A percentile compares a stretch with the other conserved stretches of the same genome.
phyloP scores from a whole-genome alignment of 2,329 filamentous ascomycete genomes.

The Bipolaris bicolor region DNA sequence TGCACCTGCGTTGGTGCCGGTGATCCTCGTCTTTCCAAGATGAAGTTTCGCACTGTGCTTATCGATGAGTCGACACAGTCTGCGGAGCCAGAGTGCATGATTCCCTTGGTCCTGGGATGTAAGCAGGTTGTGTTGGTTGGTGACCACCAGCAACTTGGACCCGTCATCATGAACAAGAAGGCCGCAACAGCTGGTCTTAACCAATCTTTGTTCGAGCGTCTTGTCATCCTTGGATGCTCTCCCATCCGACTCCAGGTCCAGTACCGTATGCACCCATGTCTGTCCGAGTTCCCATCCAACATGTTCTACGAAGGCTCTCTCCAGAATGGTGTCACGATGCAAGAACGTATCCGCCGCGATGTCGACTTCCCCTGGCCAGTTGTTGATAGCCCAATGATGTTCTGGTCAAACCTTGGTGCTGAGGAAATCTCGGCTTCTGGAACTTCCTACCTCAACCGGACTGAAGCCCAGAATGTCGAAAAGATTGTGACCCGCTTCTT shows the following conservation, averaged over 20 bases:
- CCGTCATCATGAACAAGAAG: slow-evolving; percentile 99
- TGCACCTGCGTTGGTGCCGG: slow-evolving; percentile 98
- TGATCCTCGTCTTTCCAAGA: slow-evolving; percentile 91
- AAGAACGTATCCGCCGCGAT: slow-evolving; percentile 85
- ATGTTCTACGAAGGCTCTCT: slow-evolving; percentile 99
- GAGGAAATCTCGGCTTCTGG: slow-evolving; percentile 98
- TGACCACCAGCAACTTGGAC: slow-evolving; percentile 96
- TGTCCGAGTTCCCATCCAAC: slow-evolving; percentile 97
- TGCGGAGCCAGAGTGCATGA: slow-evolving; percentile 98
- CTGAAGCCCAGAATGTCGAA: slow-evolving; percentile 95
- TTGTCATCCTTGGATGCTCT: slow-evolving; percentile 87
- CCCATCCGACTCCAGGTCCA: slow-evolving; percentile 96
- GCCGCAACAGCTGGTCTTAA: slow-evolving; percentile 96
- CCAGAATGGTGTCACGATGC: slow-evolving; percentile 93
- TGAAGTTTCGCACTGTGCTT: slow-evolving; percentile 97
- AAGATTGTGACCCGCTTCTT: slow-evolving; percentile 99
- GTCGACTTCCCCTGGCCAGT: slow-evolving; percentile 99
- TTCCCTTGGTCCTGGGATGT: slow-evolving; percentile 93
- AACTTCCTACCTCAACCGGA: slow-evolving; percentile 97
- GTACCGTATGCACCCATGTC: slow-evolving; percentile 98
- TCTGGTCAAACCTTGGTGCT: slow-evolving; percentile 97
- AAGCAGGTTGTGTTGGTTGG: slow-evolving; percentile 99
- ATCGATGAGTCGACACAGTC: slow-evolving; percentile 99
- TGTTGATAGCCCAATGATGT: slow-evolving; percentile 97
- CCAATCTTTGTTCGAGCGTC: slow-evolving; percentile 96